phyloP scores from a whole-genome alignment of 2,329 filamentous ascomycete species.

The Grosmannia penicillata region DNA sequence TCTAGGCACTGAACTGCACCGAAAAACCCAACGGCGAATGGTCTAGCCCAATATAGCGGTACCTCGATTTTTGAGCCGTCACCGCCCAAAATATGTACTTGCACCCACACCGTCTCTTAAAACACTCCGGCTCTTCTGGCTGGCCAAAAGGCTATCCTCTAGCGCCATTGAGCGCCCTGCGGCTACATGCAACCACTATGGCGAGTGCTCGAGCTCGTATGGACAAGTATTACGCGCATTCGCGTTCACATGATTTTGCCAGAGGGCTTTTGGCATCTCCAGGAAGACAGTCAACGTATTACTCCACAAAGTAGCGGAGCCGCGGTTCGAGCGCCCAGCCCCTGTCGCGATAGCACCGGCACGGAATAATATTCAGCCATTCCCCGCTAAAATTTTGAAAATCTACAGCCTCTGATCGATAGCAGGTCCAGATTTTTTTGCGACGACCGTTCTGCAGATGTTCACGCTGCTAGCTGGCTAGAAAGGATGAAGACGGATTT shows the following conservation, averaged over 20 bases:
- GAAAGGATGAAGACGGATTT: conserved; percentile 96
- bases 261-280: too few species aligned
- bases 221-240: too few species aligned
- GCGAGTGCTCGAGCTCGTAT: too few species aligned
- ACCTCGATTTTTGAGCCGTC: too few species aligned
- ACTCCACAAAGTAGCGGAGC: background rate
- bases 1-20: conserved; percentile 1
- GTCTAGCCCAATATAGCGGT: conserved; percentile 4
- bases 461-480: conserved; percentile 3
- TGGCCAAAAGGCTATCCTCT: too few species aligned
- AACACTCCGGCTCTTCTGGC: too few species aligned
- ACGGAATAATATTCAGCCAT: background rate
- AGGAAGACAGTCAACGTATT: too few species aligned
- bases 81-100: too few species aligned
- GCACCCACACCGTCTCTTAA: too few species aligned
- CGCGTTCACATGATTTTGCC: too few species aligned
- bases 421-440: conserved; percentile 4
- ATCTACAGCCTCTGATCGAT: background rate
- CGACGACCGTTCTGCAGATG: background rate
- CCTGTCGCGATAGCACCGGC: background rate
- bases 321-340: background rate
- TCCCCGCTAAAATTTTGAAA: conserved; percentile 1
- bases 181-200: too few species aligned
- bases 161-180: too few species aligned
- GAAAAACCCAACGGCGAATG: conserved; percentile 2